Percentiles rank a stretch among this genome's conserved stretches.
These are phyloP conservation scores for Inga oerstediana DNA, from an alignment of 306 rosid genomes.

Conservation along the genomic window DNA sequence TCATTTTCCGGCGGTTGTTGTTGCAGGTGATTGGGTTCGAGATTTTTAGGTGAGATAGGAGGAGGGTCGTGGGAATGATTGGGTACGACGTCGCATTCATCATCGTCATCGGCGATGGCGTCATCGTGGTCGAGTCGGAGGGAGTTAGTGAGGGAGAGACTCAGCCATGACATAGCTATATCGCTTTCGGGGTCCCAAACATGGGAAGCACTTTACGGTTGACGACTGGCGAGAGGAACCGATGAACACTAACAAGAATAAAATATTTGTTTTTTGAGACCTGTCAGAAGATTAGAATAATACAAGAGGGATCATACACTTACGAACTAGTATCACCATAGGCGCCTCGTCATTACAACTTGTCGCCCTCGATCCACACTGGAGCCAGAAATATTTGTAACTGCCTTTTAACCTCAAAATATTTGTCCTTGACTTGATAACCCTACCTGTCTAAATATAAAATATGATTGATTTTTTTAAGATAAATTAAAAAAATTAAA, in stretches of 20 bases:
- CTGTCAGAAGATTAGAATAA: too few relatives aligned
- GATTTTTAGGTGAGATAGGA: slow-evolving; percentile 31
- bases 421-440: too few relatives aligned
- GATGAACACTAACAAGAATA: neutral
- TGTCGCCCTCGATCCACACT: neutral
- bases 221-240: neutral
- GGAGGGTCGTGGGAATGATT: slow-evolving; percentile 27
- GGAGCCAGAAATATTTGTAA: neutral
- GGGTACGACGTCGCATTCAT: slow-evolving; percentile 48
- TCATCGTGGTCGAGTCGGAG: slow-evolving; percentile 63
- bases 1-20: slow-evolving; percentile 39
- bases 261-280: too few relatives aligned
- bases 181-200: neutral
- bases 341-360: neutral
- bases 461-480: too few relatives aligned
- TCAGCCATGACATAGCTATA: slow-evolving; percentile 78
- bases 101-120: neutral
- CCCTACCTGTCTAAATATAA: too few relatives aligned
- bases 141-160: slow-evolving; percentile 75
- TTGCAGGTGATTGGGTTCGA: slow-evolving; percentile 1
- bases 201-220: neutral
- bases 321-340: neutral
- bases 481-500: too few relatives aligned
- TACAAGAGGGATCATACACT: neutral
- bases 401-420: too few relatives aligned